Conservation (phyloP, 495 filamentous ascomycete genomes). For the Annulohypoxylon moriforme region DNA sequence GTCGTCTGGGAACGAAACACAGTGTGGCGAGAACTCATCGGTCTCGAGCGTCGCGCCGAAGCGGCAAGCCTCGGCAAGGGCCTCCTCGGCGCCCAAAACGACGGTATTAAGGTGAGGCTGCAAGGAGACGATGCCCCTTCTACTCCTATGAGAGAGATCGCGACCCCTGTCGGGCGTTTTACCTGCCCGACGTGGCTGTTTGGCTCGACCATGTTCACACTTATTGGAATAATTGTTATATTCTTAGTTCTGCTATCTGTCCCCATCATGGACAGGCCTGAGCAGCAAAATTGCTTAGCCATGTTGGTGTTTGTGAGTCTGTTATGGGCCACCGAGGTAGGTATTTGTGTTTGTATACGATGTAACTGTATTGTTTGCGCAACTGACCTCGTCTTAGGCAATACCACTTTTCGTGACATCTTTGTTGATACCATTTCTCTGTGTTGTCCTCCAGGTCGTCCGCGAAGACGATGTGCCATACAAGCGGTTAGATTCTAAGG, state of each 20-base stretch:
- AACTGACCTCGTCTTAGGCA: slow-evolving; percentile 65
- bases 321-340: slow-evolving; percentile 95
- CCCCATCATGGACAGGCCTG: slow-evolving; percentile 82
- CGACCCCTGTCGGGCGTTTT: slow-evolving; percentile 84
- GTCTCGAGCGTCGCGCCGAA: slow-evolving; percentile 94
- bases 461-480: slow-evolving; percentile 77
- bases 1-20: slow-evolving; percentile 99
- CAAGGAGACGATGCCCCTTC: slow-evolving; percentile 81
- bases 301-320: slow-evolving; percentile 94
- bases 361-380: not conserved
- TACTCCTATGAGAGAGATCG: slow-evolving; percentile 70
- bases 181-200: slow-evolving; percentile 83
- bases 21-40: slow-evolving; percentile 99
- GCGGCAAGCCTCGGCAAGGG: slow-evolving; percentile 91
- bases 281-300: slow-evolving; percentile 96
- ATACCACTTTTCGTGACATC: slow-evolving; percentile 98
- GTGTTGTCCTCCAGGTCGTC: slow-evolving; percentile 86
- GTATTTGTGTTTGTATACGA: slow-evolving; percentile 29
- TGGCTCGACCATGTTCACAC: slow-evolving; percentile 79
- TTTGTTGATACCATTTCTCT: slow-evolving; percentile 91
- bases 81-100: slow-evolving; percentile 78
- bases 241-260: slow-evolving; percentile 78
- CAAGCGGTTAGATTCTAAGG: slow-evolving; percentile 74
- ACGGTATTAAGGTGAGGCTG: slow-evolving; percentile 74
- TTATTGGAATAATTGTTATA: slow-evolving; percentile 75